A percentile compares a stretch with the other conserved stretches of the same genome.
phyloP scores from a whole-genome alignment of 345 rosid species.

The Eucalyptus grandis region DNA sequence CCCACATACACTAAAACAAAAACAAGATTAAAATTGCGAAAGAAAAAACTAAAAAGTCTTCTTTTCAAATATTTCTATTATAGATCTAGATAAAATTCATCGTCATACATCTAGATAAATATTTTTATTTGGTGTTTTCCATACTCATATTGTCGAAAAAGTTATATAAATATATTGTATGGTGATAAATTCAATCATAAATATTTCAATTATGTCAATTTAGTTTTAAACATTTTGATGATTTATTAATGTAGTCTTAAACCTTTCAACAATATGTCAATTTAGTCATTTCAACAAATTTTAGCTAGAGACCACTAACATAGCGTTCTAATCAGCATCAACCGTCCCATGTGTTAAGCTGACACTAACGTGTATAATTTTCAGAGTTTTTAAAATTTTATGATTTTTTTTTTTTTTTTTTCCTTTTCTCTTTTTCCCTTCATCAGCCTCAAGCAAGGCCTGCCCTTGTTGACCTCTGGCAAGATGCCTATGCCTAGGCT shows the following conservation, averaged over 20 bases:
- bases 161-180: too few species aligned
- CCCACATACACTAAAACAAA: not conserved
- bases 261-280: not conserved
- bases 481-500: not conserved
- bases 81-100: not conserved
- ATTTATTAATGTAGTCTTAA: too few species aligned
- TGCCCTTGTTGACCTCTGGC: accelerated
- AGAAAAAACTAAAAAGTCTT: not conserved
- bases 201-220: too few species aligned
- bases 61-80: too few species aligned
- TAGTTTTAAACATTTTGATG: not conserved
- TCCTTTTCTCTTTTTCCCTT: too few species aligned
- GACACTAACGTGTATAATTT: accelerated
- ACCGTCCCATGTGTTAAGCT: not conserved
- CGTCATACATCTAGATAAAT: not conserved
- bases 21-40: not conserved
- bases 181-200: not conserved
- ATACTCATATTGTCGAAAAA: too few species aligned
- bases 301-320: not conserved
- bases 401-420: too few species aligned
- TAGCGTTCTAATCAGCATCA: not conserved
- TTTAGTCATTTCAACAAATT: not conserved
- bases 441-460: accelerated
- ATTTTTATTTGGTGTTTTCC: not conserved
- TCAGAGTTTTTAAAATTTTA: too few species aligned